These are phyloP conservation scores for Beauveria varroae DNA, from an alignment of 2,329 filamentous ascomycete genomes.

Conservation along the genomic window DNA sequence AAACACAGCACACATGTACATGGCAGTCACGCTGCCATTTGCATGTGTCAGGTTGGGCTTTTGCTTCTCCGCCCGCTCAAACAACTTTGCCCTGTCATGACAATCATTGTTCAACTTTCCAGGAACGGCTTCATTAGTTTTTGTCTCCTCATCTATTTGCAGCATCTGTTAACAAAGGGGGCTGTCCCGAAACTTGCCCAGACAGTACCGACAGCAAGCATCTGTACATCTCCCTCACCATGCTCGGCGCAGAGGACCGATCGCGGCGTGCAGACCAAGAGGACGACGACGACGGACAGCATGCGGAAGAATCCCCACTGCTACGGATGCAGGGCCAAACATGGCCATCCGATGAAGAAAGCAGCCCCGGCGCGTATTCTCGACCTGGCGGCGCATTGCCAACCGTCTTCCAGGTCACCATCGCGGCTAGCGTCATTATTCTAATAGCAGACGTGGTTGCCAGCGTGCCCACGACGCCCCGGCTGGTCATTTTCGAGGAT, in stretches of 20 bases:
- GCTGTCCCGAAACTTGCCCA: neutral
- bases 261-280: neutral
- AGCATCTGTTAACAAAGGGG: no score
- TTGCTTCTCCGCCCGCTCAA: neutral
- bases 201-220: neutral
- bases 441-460: neutral
- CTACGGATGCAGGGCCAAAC: neutral
- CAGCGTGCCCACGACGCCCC: neutral
- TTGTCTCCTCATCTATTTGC: no score
- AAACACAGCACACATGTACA: neutral
- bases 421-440: neutral
- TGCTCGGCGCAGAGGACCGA: neutral
- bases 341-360: neutral
- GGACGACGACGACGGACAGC: neutral
- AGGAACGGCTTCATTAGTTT: no score
- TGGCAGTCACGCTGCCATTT: neutral
- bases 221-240: neutral
- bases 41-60: neutral
- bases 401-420: neutral
- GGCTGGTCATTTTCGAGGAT: neutral
- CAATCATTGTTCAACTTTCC: no score
- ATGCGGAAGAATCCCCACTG: neutral
- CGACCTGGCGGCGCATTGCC: neutral
- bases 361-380: neutral
- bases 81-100: neutral